Evolutionary conservation across 441 rosid genomes (phyloP).

Genomic region (Brassica balearica): DNA sequence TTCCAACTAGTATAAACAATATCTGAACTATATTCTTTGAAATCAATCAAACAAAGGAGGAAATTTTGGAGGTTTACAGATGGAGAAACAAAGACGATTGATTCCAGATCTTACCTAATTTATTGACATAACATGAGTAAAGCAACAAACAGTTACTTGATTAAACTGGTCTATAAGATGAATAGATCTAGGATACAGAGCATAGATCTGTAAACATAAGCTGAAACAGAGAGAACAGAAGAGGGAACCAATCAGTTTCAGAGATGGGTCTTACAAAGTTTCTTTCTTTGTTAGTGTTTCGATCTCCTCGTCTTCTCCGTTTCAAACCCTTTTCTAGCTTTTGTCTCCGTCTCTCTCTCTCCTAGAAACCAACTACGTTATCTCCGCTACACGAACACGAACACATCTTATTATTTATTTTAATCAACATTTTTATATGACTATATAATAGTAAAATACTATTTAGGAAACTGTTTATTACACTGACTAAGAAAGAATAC

Average conservation of each 20-base stretch:
- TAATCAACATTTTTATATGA: constrained; percentile 3
- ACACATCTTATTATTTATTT: constrained; percentile 27
- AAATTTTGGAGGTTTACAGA: constrained; percentile 20
- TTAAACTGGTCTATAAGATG: not conserved
- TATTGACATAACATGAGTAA: not conserved
- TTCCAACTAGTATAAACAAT: constrained; percentile 36
- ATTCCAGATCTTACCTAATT: constrained; percentile 14
- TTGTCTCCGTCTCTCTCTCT: constrained; percentile 11
- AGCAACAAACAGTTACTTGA: constrained; percentile 6
- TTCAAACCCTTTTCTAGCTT: constrained; percentile 16
- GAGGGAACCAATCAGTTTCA: not conserved
- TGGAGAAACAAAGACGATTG: constrained; percentile 20
- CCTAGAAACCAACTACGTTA: constrained; percentile 40
- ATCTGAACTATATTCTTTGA: constrained; percentile 14
- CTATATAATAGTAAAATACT: not conserved
- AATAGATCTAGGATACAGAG: constrained; percentile 8
- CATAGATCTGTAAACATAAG: constrained; percentile 17
- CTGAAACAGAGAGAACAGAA: not conserved
- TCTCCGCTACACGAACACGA: constrained; percentile 41
- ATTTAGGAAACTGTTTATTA: constrained; percentile 19
- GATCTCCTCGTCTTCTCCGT: constrained; percentile 43
- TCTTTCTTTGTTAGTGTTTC: not conserved
- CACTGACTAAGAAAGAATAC: constrained; percentile 23
- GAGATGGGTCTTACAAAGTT: constrained; percentile 24
- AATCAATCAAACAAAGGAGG: constrained; percentile 15